Evolutionary conservation across 371 early-diverging fungal genomes (phyloP).

Genomic region (Edhazardia aedis): DNA sequence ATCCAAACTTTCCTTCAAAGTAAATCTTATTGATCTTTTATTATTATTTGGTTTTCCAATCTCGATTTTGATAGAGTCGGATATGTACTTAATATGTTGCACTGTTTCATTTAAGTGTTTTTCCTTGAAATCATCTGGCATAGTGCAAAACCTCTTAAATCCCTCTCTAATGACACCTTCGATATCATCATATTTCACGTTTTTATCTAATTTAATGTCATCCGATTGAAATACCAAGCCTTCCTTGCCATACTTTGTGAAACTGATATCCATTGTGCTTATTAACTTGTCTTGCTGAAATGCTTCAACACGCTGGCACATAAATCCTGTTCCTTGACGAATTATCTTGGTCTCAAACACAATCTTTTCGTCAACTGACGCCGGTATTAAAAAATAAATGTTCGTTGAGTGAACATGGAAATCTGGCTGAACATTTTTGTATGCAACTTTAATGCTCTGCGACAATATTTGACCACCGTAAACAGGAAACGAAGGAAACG

Average conservation of each 20-base stretch:
- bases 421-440: not conserved
- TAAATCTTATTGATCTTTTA: conserved; percentile 16
- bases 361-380: not conserved
- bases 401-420: not conserved
- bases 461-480: conserved; percentile 21
- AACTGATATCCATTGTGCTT: not conserved
- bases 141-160: conserved; percentile 2
- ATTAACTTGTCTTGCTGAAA: conserved; percentile 9
- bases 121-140: conserved; percentile 6
- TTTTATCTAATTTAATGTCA: not conserved
- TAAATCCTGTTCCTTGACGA: conserved; percentile 7
- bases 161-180: too few species aligned
- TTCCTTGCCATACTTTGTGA: not conserved
- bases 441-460: conserved; percentile 9
- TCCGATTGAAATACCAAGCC: conserved; percentile 1
- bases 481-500: conserved; percentile 11
- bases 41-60: conserved; percentile 8
- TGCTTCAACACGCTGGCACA: conserved; percentile 5
- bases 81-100: conserved; percentile 3
- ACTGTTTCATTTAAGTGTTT: not conserved
- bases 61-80: conserved; percentile 2
- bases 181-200: too few species aligned
- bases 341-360: conserved; percentile 4
- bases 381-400: conserved; percentile 10
- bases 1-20: not conserved